Conservation (phyloP, 345 rosid species). For the Diplotaxis tenuifolia region DNA sequence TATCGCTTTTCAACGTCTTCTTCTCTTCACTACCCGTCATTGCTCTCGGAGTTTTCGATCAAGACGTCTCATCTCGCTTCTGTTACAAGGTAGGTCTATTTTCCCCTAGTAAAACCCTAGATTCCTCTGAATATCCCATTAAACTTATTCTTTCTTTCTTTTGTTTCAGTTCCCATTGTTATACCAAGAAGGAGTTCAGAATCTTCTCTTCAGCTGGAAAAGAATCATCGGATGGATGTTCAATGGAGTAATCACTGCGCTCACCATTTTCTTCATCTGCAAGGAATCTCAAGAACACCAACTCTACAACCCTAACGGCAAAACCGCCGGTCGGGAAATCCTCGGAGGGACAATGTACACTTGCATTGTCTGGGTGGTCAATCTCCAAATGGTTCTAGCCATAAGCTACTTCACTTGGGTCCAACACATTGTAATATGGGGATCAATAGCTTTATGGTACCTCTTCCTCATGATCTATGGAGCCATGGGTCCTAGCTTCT, state of each 20-base stretch:
- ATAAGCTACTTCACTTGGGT: constrained; percentile 81
- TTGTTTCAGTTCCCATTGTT: constrained; percentile 72
- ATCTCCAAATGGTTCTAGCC: constrained; percentile 89
- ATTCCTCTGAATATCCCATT: neutral
- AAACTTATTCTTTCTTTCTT: neutral
- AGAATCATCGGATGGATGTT: constrained; percentile 82
- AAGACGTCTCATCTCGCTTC: constrained; percentile 69
- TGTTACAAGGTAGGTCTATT: constrained; percentile 58
- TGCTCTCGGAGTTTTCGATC: constrained; percentile 59
- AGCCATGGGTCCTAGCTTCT: constrained; percentile 64
- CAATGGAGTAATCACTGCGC: constrained; percentile 59
- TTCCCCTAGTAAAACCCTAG: neutral
- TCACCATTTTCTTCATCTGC: constrained; percentile 80
- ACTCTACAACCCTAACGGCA: constrained; percentile 74
- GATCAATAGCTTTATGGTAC: constrained; percentile 73
- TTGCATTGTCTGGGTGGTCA: constrained; percentile 83
- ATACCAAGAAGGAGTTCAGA: constrained; percentile 97
- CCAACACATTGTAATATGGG: constrained; percentile 93
- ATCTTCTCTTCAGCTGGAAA: constrained; percentile 83
- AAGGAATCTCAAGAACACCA: constrained; percentile 60
- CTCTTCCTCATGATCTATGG: constrained; percentile 87
- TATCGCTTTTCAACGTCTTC: constrained; percentile 80
- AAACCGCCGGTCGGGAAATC: constrained; percentile 71
- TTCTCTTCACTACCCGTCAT: constrained; percentile 92
- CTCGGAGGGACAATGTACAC: constrained; percentile 92